phyloP scores from a whole-genome alignment of 2,329 filamentous ascomycete species.

The Cytospora chrysosperma region DNA sequence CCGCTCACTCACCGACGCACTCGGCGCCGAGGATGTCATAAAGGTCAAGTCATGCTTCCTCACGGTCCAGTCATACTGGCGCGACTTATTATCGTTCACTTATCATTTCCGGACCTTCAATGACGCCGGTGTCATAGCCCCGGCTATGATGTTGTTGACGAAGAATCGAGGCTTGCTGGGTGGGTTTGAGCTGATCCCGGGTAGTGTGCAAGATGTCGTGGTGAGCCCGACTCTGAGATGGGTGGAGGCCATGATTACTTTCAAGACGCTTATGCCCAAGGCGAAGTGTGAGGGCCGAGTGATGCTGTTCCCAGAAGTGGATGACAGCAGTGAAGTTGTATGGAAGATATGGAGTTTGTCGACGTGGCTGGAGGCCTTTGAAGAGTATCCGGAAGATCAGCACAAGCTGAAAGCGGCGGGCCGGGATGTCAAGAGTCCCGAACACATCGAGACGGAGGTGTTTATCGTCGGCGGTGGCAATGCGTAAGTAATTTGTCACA shows the following conservation, averaged over 20 bases:
- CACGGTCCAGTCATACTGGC: constrained; percentile 37
- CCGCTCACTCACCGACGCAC: constrained; percentile 26
- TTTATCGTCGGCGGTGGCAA: constrained; percentile 37
- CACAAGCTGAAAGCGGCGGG: constrained; percentile 27
- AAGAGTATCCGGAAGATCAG: constrained; percentile 32
- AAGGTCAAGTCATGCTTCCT: constrained; percentile 33
- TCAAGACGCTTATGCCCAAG: constrained; percentile 33
- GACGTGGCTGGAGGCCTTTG: constrained; percentile 32
- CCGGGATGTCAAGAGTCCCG: constrained; percentile 18
- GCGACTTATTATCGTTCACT: constrained; percentile 37
- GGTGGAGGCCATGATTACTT: constrained; percentile 34
- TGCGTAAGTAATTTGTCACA: constrained; percentile 28
- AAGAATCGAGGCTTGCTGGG: constrained; percentile 25
- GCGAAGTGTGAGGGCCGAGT: constrained; percentile 34
- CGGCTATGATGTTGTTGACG: constrained; percentile 27
- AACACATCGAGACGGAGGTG: constrained; percentile 34
- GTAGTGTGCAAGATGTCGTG: constrained; percentile 23
- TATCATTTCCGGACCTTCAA: constrained; percentile 38
- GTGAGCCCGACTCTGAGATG: constrained; percentile 30
- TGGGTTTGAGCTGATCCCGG: constrained; percentile 23
- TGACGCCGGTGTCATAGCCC: constrained; percentile 27
- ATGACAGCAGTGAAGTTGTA: not conserved
- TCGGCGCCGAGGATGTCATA: constrained; percentile 25
- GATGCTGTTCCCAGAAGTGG: constrained; percentile 31
- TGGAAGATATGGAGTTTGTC: constrained; percentile 39